Conservation (phyloP, 2,329 filamentous ascomycete species). For the Hysterium pulicare region DNA sequence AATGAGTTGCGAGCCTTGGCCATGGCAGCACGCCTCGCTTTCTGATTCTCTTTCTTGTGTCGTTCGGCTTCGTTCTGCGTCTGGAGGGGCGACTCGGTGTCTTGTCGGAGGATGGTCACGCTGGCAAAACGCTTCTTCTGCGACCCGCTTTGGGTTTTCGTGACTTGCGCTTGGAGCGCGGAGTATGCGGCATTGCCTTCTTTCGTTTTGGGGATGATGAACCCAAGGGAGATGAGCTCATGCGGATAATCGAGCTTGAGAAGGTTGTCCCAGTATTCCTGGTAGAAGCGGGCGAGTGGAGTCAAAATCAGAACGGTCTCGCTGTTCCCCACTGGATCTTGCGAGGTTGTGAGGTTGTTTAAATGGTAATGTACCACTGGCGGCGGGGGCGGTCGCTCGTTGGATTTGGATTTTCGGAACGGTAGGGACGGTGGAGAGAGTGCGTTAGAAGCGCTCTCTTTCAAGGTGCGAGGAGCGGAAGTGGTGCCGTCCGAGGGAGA, state of each 20-base stretch:
- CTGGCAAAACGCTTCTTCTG: slow-evolving; percentile 83
- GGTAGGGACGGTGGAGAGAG: slow-evolving; percentile 72
- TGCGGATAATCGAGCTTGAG: slow-evolving; percentile 82
- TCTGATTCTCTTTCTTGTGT: slow-evolving; percentile 90
- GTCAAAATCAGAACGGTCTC: slow-evolving; percentile 91
- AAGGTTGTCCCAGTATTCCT: slow-evolving; percentile 93
- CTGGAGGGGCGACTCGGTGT: slow-evolving; percentile 77
- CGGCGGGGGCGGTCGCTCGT: slow-evolving; percentile 61
- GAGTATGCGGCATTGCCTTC: slow-evolving; percentile 86
- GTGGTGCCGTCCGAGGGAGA: slow-evolving; percentile 61
- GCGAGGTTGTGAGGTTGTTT: slow-evolving; percentile 86
- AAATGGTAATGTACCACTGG: slow-evolving; percentile 91
- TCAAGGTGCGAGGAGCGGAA: slow-evolving; percentile 47
- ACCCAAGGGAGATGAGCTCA: slow-evolving; percentile 89
- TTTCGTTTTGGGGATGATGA: slow-evolving; percentile 91
- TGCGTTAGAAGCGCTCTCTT: slow-evolving; percentile 61
- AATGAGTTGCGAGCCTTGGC: slow-evolving; percentile 89
- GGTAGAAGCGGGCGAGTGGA: slow-evolving; percentile 89
- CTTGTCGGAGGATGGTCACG: slow-evolving; percentile 91
- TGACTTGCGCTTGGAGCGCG: slow-evolving; percentile 78
- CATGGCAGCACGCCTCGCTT: slow-evolving; percentile 82
- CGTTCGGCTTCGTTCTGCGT: slow-evolving; percentile 86
- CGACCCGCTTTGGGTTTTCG: slow-evolving; percentile 78
- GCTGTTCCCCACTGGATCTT: slow-evolving; percentile 69
- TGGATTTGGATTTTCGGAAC: slow-evolving; percentile 63